Percentiles rank a stretch among this genome's conserved stretches.
Conservation (phyloP, 2,329 filamentous ascomycete genomes). For the Arthrobotrys pseudoclavata region DNA sequence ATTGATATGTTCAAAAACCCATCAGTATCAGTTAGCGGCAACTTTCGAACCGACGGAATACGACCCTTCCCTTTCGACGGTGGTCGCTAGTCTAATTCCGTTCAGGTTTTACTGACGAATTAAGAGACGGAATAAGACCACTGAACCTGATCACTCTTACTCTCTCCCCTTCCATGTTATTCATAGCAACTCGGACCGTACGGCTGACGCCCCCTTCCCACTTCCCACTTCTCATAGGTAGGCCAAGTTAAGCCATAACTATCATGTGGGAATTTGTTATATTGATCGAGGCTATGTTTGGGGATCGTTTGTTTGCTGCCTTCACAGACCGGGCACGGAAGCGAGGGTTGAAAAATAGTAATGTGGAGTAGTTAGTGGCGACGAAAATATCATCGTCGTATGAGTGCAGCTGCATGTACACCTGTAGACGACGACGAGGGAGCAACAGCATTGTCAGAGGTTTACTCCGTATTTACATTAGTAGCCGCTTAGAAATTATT, state of each 20-base stretch:
- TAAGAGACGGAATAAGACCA: conserved; percentile 10
- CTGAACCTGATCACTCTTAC: conserved; percentile 12
- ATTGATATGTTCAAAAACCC: not conserved
- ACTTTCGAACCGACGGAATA: conserved; percentile 15
- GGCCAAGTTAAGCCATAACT: not conserved
- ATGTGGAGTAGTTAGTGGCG: not conserved
- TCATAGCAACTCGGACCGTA: conserved; percentile 18
- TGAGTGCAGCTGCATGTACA: not conserved
- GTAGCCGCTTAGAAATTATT: conserved; percentile 17
- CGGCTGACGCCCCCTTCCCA: conserved; percentile 7
- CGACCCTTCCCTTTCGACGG: not conserved
- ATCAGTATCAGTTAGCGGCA: not conserved
- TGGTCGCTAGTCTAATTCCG: conserved; percentile 15
- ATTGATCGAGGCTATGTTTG: conserved; percentile 22
- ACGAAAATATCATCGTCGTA: conserved; percentile 42
- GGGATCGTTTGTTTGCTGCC: not conserved
- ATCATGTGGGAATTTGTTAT: conserved; percentile 32
- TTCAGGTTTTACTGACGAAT: conserved; percentile 23
- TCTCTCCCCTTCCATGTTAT: conserved; percentile 8
- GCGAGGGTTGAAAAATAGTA: conserved; percentile 3
- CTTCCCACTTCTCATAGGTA: conserved; percentile 2
- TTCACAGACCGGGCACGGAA: conserved; percentile 14
- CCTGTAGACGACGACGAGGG: conserved; percentile 6
- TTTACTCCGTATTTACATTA: conserved; percentile 1
- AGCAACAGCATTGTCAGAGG: not conserved